Evolutionary conservation across 208 protist genomes (phyloP), one percentile per base, ranked within the genome.

Genomic region (Acanthamoeba castellanii): DNA sequence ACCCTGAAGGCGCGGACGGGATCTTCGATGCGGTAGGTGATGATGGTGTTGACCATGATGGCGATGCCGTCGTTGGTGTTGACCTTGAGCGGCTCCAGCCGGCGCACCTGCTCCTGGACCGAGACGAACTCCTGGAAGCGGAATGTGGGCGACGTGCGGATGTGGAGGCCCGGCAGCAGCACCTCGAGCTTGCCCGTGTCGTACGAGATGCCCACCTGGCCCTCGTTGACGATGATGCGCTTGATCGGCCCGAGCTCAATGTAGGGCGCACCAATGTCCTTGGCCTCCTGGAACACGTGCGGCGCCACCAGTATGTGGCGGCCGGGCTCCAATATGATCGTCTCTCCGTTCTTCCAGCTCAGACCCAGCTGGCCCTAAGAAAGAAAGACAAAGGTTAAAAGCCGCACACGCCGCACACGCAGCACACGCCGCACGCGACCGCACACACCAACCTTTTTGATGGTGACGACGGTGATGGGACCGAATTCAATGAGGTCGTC

Each of bases 311-410:
- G 70, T 2, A 78, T 78, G 70, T 78, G 70, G 32, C 70, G n/a
- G 8, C 70, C 70, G 11, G 70, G 70, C 37, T 78, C 70, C 11
- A 78, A n/a, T 20, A 78, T 78, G 70, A 78, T 25, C 5, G 70
- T 78, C 70, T 78, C 70, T 9, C 70, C 70, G 37, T 78, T 78
- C 70, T 78, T 78, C 70, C 70, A 78, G 70, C 70, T 78, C 70
- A 78, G 30, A 20, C 70, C 70, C n/a, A 78, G 70, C 8, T 78
- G 70, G 9, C 70, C 70, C 70, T 78, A 37, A 16, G 11, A 20
- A 1, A 8, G 66, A 20, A 13, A 32, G 3, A 30, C 27, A 61
- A 8, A 13, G 2, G 27, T 13, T 25, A 32, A 8, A 74, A 25
- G 9, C 37, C 37, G 37, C 37, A 42, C 37, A 3, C 37, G 3